Evolutionary conservation across 2,329 filamentous ascomycete genomes (phyloP), one percentile per base, ranked within the genome.

Genomic region (Dendrostoma leiphaemia): DNA sequence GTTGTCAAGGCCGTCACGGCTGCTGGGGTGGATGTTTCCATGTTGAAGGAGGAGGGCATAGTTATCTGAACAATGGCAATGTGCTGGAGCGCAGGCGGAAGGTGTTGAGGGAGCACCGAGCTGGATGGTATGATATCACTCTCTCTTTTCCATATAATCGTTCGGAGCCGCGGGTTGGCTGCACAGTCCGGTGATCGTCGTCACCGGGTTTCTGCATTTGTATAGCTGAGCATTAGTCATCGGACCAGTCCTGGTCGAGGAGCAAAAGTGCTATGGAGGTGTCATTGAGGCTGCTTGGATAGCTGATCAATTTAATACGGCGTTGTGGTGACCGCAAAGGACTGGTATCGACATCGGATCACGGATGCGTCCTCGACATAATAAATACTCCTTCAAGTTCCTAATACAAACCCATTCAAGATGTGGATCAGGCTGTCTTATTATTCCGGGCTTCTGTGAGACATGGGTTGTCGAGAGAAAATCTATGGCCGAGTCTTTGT

Each of bases 1-100:
- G 85, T 88, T 28, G 72, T 87, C 59, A 83, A 83, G 68, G 87
- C 86, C 8, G 83, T 91, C 0, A 75, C 82, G 52, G 87, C 85
- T 10, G 88, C 85, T 0, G 89, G 89, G 1, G 89, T 88, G 2
- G 85, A 91, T 61, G 74, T 84, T 4, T 71, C 76, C 49, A 76
- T 76, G 66, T 60, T 84, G 43, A 70, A 77, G 61, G 71, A 79
- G 67, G 76, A 80, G 58, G 78, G 77, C 2, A 74, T 81, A 54
- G 66, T 74, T 52, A 71, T 76, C 62, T 77, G 57, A n/a, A n/a
- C n/a, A n/a, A 65, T 50, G 40, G 32, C 6, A 34, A 28, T 54
- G 34, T 21, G 12, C 12, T 28, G 40, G 17, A 21, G 28, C 10
- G 15, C 15, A 1, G 9, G n/a, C 7, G 7, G 7, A 21, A 21